These are phyloP conservation scores for Rusavskia elegans DNA, from an alignment of 495 filamentous ascomycete genomes.

Conservation along the genomic window DNA sequence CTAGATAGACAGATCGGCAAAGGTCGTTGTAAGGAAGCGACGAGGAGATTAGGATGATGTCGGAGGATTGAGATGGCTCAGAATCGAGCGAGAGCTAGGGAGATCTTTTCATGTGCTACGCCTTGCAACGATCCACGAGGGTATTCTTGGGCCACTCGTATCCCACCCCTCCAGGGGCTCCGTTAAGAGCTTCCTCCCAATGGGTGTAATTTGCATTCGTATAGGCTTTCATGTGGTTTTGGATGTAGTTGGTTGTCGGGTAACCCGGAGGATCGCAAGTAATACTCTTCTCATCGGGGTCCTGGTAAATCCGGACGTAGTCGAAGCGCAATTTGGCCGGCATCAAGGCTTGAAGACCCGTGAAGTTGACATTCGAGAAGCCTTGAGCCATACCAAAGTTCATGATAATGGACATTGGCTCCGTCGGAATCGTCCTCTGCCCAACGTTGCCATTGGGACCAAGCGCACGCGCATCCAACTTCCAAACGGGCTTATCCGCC, in stretches of 20 bases:
- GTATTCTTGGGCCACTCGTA: constrained; percentile 33
- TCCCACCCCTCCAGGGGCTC: constrained; percentile 11
- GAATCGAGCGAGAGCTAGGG: background rate
- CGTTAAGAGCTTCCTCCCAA: constrained; percentile 19
- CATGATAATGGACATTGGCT: constrained; percentile 53
- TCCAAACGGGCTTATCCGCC: constrained; percentile 49
- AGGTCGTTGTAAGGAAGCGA: background rate
- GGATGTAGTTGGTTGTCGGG: constrained; percentile 57
- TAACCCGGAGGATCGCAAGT: constrained; percentile 61
- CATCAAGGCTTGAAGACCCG: constrained; percentile 34
- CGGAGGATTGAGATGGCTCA: background rate
- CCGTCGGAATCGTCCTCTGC: constrained; percentile 48
- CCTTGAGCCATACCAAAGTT: constrained; percentile 61
- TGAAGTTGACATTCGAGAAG: constrained; percentile 46
- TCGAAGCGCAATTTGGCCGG: constrained; percentile 60
- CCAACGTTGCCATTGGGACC: constrained; percentile 63
- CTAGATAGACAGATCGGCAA: background rate
- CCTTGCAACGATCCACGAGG: constrained; percentile 28
- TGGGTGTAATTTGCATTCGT: constrained; percentile 47
- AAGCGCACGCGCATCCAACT: constrained; percentile 44
- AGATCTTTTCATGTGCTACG: background rate
- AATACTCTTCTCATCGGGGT: constrained; percentile 37
- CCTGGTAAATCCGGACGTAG: constrained; percentile 63
- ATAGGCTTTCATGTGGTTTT: constrained; percentile 44
- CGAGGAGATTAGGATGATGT: background rate